Evolutionary conservation across 1,139 yeast genomes (phyloP), one percentile per base, ranked within the genome.

Genomic region (Yarrowia galli): DNA sequence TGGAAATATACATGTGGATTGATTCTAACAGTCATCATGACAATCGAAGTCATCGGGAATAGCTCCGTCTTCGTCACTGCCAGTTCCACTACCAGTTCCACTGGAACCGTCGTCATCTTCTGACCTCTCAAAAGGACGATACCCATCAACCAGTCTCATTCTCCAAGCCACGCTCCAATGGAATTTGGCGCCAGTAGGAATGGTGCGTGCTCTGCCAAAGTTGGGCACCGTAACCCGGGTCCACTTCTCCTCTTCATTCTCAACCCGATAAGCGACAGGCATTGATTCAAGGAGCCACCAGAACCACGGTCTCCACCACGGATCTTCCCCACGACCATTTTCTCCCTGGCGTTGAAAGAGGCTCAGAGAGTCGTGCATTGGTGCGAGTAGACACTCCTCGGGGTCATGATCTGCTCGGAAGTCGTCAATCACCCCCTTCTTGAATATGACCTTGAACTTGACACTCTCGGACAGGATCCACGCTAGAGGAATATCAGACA

Each of bases 111-210:
- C 38, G 6, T 20, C 42, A 10, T 16, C 40, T 9, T 32, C 64
- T 6, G 8, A 2, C 7, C 13, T 16, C 12, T 58, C 64, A 43
- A 58, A 43, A 4, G 51, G 64, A 9, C 64, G 40, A 10, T 58
- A 58, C 6, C 64, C 46, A 1, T 58, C 64, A 25, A 61, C 66
- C 18, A 35, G 20, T 13, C 46, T 23, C 66, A 45, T 61, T n/a
- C 66, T 22, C 54, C 54, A 48, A 5, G 46, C 40, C 8, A 61
- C 66, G 23, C 66, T 61, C 66, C 66, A 61, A 18, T 61, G 66
- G 15, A 61, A 48, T 15, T 48, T 61, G 22, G 66, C 66, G 7
- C 56, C 56, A 3, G 23, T 6, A 36, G 66, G 66, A 46, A 61
- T 35, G 13, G 46, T 48, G 2, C 66, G 49, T 4, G 45, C n/a